Conservation (phyloP, 1,284 basidiomycete species). For the Hemileia vastatrix region DNA sequence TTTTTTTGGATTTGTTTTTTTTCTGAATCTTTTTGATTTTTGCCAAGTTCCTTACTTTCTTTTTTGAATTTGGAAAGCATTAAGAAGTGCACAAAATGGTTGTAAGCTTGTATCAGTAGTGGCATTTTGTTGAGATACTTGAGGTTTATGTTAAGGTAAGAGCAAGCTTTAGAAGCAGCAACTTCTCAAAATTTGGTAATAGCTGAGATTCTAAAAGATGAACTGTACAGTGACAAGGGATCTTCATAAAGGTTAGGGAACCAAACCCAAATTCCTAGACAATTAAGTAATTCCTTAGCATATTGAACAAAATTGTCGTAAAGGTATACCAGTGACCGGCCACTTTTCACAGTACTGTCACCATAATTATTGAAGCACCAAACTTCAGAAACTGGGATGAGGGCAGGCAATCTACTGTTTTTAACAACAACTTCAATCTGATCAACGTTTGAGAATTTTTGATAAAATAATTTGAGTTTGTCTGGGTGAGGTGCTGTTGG, state of each 20-base stretch:
- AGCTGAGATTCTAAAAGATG: slow-evolving; percentile 1
- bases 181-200: slow-evolving; percentile 1
- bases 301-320: background rate
- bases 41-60: too few relatives aligned
- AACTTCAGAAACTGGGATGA: background rate
- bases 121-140: background rate
- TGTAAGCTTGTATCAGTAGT: slow-evolving; percentile 6
- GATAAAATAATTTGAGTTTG: slow-evolving; percentile 11
- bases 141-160: slow-evolving; percentile 4
- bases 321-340: background rate
- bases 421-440: slow-evolving; percentile 2
- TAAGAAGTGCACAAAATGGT: slow-evolving; percentile 10
- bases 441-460: background rate
- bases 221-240: background rate
- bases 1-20: too few relatives aligned
- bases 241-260: slow-evolving; percentile 6
- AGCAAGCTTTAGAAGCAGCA: background rate
- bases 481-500: slow-evolving; percentile 2
- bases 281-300: background rate
- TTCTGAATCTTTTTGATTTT: too few relatives aligned
- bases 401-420: too few relatives aligned
- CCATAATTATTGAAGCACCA: background rate
- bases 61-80: too few relatives aligned
- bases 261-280: slow-evolving; percentile 2
- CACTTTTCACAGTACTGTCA: background rate